Evolutionary conservation across 1,284 basidiomycete genomes (phyloP), one percentile per base, ranked within the genome.

Genomic region (Ustilago crameri): DNA sequence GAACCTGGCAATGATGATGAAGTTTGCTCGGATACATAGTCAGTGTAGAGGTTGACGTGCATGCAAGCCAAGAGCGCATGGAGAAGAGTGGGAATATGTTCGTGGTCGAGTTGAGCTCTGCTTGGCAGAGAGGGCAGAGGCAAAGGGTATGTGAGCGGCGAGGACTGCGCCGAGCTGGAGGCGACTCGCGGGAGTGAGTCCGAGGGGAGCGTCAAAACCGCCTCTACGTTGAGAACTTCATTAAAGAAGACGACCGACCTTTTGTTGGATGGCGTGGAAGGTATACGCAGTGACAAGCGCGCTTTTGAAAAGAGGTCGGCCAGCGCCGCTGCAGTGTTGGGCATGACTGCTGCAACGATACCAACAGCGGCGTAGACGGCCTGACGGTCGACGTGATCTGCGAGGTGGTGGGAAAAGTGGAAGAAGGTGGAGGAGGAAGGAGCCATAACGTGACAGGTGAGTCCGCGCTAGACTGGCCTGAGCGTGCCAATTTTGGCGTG

Each of bases 231-330:
- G 49, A 73, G 61, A 20, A 63, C 52, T 30, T 73, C 51, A 45
- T 73, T 65, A 41, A 68, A 73, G 44, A 60, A 73, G 51, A 57
- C 61, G 40, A 56, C 57, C 9, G 61, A 51, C 32, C 59, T 60
- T 0, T 40, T 40, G 22, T 51, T 17, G 5, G 54, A 41, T 1
- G 61, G 37, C 12, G 57, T 48, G 23, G 69, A 55, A 9, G 56
- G 56, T 5, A 62, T 24, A 15, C 54, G 34, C 30, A 68, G 44
- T 14, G 51, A 41, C 30, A 73, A 56, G n/a, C 56, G 50, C 14
- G 64, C 56, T 15, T 58, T 48, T 8, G 60, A 56, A 41, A 73
- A 64, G 53, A 73, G 60, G 24, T 67, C 48, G 20, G 56, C 55
- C 30, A 73, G 34, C 2, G 41, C 38, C 23, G 61, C 56, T 30